Evolutionary conservation across 1,284 basidiomycete genomes (phyloP).

Genomic region (Fistulinella staudtii): DNA sequence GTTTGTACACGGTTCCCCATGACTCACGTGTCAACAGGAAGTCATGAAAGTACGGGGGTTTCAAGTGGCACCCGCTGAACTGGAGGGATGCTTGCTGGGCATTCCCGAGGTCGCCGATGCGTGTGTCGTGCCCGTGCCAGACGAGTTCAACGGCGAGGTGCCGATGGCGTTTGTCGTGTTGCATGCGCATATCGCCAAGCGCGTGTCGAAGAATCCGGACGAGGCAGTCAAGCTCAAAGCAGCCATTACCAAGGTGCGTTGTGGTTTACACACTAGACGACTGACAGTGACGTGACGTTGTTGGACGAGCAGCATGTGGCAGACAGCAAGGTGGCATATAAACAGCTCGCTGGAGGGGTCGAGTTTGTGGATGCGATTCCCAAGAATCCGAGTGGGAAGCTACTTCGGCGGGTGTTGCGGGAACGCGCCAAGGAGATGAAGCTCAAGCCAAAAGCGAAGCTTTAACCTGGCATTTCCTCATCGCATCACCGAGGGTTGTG

Average conservation of each 20-base stretch:
- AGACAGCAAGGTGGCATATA: conserved; percentile 57
- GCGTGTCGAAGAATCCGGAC: conserved; percentile 26
- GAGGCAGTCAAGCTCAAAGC: conserved; percentile 35
- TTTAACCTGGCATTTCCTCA: too few relatives aligned
- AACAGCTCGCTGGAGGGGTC: conserved; percentile 54
- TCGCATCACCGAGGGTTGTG: too few relatives aligned
- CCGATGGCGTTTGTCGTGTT: conserved; percentile 57
- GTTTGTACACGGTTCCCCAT: not conserved
- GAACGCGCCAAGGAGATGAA: conserved; percentile 43
- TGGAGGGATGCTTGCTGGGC: conserved; percentile 67
- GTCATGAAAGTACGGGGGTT: conserved; percentile 66
- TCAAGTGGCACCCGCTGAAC: conserved; percentile 66
- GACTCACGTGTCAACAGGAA: conserved; percentile 38
- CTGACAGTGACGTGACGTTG: not conserved
- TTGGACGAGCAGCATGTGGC: conserved; percentile 52
- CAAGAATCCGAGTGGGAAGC: conserved; percentile 58
- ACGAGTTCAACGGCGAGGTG: conserved; percentile 66
- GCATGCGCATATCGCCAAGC: conserved; percentile 31
- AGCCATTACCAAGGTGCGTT: conserved; percentile 42
- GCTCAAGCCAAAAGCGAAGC: conserved; percentile 18
- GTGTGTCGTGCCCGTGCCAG: conserved; percentile 74
- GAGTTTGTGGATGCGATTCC: conserved; percentile 54
- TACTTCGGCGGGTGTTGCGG: conserved; percentile 53
- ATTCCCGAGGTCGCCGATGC: conserved; percentile 67
- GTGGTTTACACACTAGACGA: not conserved